A percentile compares a stretch with the other conserved stretches of the same genome.
phyloP scores from a whole-genome alignment of 768 basidiomycete genomes.

The Xanthoconium purpureum region DNA sequence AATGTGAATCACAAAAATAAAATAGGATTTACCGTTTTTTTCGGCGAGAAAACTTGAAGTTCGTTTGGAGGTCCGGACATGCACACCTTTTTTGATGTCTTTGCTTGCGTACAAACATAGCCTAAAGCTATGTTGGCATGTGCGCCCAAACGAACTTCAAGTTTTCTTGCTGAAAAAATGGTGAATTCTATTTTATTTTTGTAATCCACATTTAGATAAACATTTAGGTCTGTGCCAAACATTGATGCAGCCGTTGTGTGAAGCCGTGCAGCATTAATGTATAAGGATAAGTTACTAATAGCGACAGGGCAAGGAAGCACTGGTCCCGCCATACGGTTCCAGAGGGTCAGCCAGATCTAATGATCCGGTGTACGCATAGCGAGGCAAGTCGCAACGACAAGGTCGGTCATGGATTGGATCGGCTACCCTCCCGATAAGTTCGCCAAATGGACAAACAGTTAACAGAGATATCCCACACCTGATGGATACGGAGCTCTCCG shows the following conservation, averaged over 20 bases:
- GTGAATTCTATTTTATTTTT: too few species aligned
- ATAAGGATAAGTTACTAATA: slow-evolving; percentile 1
- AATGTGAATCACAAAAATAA: too few species aligned
- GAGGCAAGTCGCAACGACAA: slow-evolving; percentile 32
- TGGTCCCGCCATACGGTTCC: not conserved
- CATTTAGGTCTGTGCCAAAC: too few species aligned
- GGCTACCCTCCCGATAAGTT: slow-evolving; percentile 13
- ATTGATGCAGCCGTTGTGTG: not conserved
- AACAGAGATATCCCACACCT: slow-evolving; percentile 17
- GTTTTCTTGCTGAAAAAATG: too few species aligned
- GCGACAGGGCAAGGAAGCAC: not conserved
- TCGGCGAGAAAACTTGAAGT: too few species aligned
- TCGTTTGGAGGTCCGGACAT: too few species aligned
- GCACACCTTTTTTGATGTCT: too few species aligned
- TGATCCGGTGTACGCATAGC: slow-evolving; percentile 31
- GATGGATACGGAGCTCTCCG: slow-evolving; percentile 29
- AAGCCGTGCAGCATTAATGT: not conserved
- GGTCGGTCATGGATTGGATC: slow-evolving; percentile 25
- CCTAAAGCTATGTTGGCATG: too few species aligned
- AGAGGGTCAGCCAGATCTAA: slow-evolving; percentile 2
- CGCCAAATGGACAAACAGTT: not conserved
- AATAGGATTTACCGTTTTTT: too few species aligned
- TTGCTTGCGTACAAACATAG: too few species aligned
- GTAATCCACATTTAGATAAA: too few species aligned
- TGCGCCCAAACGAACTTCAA: too few species aligned